These are phyloP conservation scores for Crepidotus variabilis DNA, from an alignment of 768 basidiomycete species.

Conservation along the genomic window DNA sequence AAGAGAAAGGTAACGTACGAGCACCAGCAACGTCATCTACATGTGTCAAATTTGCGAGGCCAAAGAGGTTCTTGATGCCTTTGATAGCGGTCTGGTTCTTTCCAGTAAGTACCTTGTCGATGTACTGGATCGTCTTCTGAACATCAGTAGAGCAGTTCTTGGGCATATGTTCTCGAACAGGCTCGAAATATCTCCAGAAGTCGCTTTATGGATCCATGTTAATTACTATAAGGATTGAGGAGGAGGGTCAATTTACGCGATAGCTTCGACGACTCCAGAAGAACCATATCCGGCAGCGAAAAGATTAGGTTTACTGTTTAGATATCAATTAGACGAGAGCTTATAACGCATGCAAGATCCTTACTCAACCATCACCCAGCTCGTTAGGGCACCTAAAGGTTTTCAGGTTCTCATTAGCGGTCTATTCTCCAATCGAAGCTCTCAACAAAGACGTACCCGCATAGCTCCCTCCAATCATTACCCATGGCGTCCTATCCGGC, in stretches of 20 bases:
- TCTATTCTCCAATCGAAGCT: neutral
- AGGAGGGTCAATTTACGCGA: conserved; percentile 30
- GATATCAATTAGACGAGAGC: neutral
- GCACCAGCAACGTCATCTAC: conserved; percentile 66
- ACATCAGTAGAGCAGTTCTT: conserved; percentile 73
- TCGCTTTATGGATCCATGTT: conserved; percentile 30
- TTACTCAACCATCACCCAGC: conserved; percentile 69
- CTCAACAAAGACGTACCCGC: conserved; percentile 27
- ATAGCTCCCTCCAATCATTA: conserved; percentile 49
- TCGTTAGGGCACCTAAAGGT: conserved; percentile 38
- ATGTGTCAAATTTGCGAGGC: conserved; percentile 53
- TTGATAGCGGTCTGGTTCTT: conserved; percentile 45
- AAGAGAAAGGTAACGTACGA: conserved; percentile 25
- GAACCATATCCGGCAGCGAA: conserved; percentile 65
- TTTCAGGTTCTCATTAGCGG: too few species aligned
- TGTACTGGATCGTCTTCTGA: conserved; percentile 54
- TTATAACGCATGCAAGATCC: conserved; percentile 13
- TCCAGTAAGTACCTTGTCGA: conserved; percentile 53
- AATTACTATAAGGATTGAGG: neutral
- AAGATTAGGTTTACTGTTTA: conserved; percentile 50
- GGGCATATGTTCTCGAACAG: conserved; percentile 65
- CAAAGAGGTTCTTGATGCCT: conserved; percentile 53
- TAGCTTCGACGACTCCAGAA: conserved; percentile 64
- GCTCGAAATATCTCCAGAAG: conserved; percentile 74
- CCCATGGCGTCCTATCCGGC: conserved; percentile 49